A percentile compares a stretch with the other conserved stretches of the same genome.
These are phyloP conservation scores for Phoenix dactylifera DNA, from an alignment of 176 grass and related monocot species.

Conservation along the genomic window DNA sequence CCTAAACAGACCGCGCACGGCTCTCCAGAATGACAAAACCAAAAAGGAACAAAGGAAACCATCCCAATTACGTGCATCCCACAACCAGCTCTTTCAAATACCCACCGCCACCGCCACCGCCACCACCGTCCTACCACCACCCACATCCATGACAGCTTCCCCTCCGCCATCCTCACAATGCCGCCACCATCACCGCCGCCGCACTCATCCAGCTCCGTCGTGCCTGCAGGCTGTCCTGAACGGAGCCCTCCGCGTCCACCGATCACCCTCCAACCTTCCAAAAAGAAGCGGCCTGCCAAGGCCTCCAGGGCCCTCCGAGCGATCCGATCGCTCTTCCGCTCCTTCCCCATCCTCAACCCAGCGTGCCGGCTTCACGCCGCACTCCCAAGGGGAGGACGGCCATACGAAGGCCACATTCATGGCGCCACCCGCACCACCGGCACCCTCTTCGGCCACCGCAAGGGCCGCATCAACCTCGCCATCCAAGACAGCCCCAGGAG, in stretches of 20 bases:
- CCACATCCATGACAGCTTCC: too few species aligned
- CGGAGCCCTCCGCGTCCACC: slow-evolving; percentile 28
- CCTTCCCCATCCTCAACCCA: slow-evolving; percentile 69
- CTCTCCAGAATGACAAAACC: too few species aligned
- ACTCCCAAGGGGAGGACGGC: slow-evolving; percentile 20
- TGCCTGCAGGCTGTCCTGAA: slow-evolving; percentile 25
- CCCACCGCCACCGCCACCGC: too few species aligned
- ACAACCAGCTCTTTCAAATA: too few species aligned
- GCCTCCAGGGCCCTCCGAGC: slow-evolving; percentile 46
- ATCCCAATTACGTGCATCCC: too few species aligned
- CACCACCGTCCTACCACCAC: too few species aligned
- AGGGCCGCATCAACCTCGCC: slow-evolving; percentile 67
- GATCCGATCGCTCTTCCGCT: slow-evolving; percentile 71
- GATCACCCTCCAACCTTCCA: slow-evolving; percentile 56
- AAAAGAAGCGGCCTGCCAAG: slow-evolving; percentile 32
- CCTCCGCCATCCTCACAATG: too few species aligned
- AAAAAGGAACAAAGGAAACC: too few species aligned
- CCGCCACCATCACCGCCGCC: too few species aligned
- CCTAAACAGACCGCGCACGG: too few species aligned
- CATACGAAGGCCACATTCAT: slow-evolving; percentile 47
- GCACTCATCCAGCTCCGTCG: background rate
- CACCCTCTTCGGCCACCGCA: slow-evolving; percentile 81
- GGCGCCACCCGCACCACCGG: slow-evolving; percentile 66
- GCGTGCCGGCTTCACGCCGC: slow-evolving; percentile 55
- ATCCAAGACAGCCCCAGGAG: slow-evolving; percentile 79